Evolutionary conservation across 495 filamentous ascomycete species (phyloP), one percentile per base, ranked within the genome.

Genomic region (Neurospora cerealis): DNA sequence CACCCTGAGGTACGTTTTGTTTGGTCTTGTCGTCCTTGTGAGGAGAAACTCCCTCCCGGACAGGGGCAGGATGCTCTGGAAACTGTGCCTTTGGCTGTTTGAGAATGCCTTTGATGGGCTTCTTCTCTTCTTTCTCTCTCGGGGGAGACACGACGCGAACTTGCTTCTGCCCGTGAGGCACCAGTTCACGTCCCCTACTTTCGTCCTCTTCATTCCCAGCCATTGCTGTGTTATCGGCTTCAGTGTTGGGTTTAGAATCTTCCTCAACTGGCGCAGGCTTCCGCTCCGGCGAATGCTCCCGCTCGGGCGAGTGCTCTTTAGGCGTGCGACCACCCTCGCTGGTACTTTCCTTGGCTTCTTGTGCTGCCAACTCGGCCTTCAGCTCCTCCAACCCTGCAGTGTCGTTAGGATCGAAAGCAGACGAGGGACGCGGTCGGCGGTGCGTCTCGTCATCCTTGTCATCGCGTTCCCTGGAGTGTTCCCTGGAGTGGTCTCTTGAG

Each of bases 31-130:
- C 90, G 71, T 94, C 93, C 81, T 95, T 96, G 78, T 94, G 87
- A 19, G 93, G 93, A 5, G 93, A 92, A 17, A 96, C 93, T n/a
- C 93, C 93, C 78, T 96, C 93, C 36, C 93, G 85, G n/a, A 95
- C 88, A 1, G 91, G 89, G 70, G 91, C 88, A 0, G 88, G 86
- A 39, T 96, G 89, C 76, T 96, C 93, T 0, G 93, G 93, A 80
- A 96, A 97, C 74, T 90, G 91, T 32, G 87, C 85, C 4, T 87
- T 89, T 0, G 93, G 93, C 42, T 87, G 83, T 79, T 93, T 93
- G 15, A 97, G 84, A 92, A 81, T 82, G 74, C 79, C 79, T 69
- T 79, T 79, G 76, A 81, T 80, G 32, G 82, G 81, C 38, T 77
- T 78, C 66, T 82, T 82, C 40, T 85, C 83, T 19, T 80, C 78